Evolutionary conservation across 23 red algal species (phyloP).

Genomic region (Gracilariopsis chorda): DNA sequence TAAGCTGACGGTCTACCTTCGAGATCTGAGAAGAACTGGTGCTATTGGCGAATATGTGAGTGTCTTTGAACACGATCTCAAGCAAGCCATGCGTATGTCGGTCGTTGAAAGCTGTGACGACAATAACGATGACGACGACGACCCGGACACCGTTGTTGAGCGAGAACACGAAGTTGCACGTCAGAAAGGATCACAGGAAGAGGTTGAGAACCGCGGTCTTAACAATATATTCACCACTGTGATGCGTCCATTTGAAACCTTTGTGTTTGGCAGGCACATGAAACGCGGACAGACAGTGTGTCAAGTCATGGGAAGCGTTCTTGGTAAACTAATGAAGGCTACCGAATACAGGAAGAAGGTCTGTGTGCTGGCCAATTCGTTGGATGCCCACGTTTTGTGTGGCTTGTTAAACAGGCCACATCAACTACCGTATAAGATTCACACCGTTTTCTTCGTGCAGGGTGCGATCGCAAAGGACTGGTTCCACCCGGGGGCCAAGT

Average conservation of each 20-base stretch:
- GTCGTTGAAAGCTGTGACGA: slow-evolving; percentile 5
- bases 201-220: background rate
- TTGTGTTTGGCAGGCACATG: slow-evolving; percentile 51
- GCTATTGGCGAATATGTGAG: slow-evolving; percentile 89
- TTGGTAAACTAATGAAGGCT: slow-evolving; percentile 47
- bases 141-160: background rate
- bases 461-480: slow-evolving; percentile 35
- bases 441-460: slow-evolving; percentile 66
- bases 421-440: slow-evolving; percentile 38
- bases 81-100: background rate
- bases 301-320: slow-evolving; percentile 18
- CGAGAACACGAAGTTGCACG: background rate
- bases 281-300: slow-evolving; percentile 26
- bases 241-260: slow-evolving; percentile 25
- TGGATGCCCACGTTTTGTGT: slow-evolving; percentile 49
- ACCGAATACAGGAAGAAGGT: slow-evolving; percentile 26
- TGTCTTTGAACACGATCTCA: slow-evolving; percentile 63
- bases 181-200: background rate
- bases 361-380: slow-evolving; percentile 53
- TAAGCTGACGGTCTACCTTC: slow-evolving; percentile 47
- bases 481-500: background rate
- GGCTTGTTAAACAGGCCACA: slow-evolving; percentile 24
- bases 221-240: background rate
- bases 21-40: slow-evolving; percentile 64
- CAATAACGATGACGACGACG: slow-evolving; percentile 53